Percentiles rank a stretch among this genome's conserved stretches.
Conservation (phyloP, 345 rosid species). For the Syzygium oleosum region DNA sequence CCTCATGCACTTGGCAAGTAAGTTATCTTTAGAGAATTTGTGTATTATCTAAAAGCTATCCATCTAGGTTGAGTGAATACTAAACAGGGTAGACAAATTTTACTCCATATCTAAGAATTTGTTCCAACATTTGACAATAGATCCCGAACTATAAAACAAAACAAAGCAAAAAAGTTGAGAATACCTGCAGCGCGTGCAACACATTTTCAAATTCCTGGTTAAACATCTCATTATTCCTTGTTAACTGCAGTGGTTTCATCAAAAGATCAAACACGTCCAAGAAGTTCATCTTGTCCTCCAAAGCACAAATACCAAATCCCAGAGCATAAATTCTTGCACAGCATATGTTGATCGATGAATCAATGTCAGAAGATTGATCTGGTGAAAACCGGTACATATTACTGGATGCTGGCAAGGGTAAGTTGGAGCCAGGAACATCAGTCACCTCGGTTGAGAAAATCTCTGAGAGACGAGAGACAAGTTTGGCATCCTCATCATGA, state of each 20-base stretch:
- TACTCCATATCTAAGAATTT: not conserved
- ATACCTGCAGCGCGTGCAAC: conserved; percentile 84
- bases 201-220: conserved; percentile 38
- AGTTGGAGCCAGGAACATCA: conserved; percentile 3
- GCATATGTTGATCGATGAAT: conserved; percentile 55
- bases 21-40: not conserved
- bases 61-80: not conserved
- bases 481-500: conserved; percentile 79
- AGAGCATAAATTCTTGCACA: conserved; percentile 54
- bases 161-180: not conserved
- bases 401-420: conserved; percentile 60
- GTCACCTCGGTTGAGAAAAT: conserved; percentile 3
- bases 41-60: not conserved
- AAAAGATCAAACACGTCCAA: conserved; percentile 35
- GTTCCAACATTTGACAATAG: not conserved
- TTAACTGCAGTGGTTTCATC: conserved; percentile 42
- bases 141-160: not conserved
- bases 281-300: conserved; percentile 12
- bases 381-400: conserved; percentile 77
- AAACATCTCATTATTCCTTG: conserved; percentile 41
- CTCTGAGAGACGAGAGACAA: conserved; percentile 52
- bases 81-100: not conserved
- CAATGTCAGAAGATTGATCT: conserved; percentile 25
- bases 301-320: conserved; percentile 45
- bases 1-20: not conserved